These are phyloP conservation scores for Rehmannia glutinosa DNA, from an alignment of 257 asterid genomes.

Conservation along the genomic window DNA sequence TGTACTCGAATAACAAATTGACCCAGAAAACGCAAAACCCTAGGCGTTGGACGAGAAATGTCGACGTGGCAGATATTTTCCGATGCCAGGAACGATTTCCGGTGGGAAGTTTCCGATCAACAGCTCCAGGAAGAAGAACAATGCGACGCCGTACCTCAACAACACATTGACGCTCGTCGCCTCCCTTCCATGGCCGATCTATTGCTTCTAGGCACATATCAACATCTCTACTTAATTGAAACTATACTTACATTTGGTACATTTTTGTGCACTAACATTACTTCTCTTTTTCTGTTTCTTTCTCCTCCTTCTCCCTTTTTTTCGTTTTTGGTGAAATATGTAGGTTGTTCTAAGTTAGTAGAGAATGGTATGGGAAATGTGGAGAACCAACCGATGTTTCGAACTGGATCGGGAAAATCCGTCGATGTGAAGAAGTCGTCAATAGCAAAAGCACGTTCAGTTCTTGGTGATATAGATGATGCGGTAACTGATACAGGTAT, in stretches of 20 bases:
- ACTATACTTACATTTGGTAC: neutral
- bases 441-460: slow-evolving; percentile 59
- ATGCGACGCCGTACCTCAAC: slow-evolving; percentile 23
- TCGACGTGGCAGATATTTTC: slow-evolving; percentile 77
- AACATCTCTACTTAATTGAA: neutral
- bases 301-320: neutral
- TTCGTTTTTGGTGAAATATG: neutral
- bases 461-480: slow-evolving; percentile 45
- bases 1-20: neutral
- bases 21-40: slow-evolving; percentile 29
- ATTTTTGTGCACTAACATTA: neutral
- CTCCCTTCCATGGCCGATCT: slow-evolving; percentile 90
- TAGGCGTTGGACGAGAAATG: slow-evolving; percentile 45
- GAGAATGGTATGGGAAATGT: slow-evolving; percentile 30
- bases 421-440: slow-evolving; percentile 58
- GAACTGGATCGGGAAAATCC: slow-evolving; percentile 65
- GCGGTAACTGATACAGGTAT: slow-evolving; percentile 24
- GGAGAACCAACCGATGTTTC: slow-evolving; percentile 45
- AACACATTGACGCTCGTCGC: slow-evolving; percentile 29
- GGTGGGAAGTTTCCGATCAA: slow-evolving; percentile 52
- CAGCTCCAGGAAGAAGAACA: slow-evolving; percentile 24
- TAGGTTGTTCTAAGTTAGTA: slow-evolving; percentile 56
- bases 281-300: neutral
- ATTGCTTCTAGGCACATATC: slow-evolving; percentile 60
- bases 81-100: slow-evolving; percentile 47